Evolutionary conservation across 306 rosid species (phyloP).

Genomic region (Fragaria nilgerrensis): DNA sequence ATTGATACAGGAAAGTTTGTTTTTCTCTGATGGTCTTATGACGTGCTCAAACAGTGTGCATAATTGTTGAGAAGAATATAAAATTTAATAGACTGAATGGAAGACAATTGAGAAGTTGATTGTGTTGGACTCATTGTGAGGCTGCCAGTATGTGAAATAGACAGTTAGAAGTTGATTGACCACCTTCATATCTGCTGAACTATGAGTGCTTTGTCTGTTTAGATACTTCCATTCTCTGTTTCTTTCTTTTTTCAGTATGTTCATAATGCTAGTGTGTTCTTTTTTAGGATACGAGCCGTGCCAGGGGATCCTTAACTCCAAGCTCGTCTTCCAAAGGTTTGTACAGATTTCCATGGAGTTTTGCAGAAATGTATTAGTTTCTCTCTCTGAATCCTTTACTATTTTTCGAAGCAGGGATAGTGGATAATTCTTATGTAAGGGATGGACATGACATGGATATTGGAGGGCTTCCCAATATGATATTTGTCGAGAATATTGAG

Average conservation of each 20-base stretch:
- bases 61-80: not conserved
- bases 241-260: not conserved
- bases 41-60: not conserved
- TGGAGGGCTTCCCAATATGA: constrained; percentile 1
- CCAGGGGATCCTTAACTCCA: not conserved
- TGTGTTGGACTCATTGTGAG: not conserved
- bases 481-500: not conserved
- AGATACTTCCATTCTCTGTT: not conserved
- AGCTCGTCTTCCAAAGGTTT: constrained; percentile 1
- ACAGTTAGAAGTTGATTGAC: not conserved
- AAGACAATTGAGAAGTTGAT: not conserved
- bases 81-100: not conserved
- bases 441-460: constrained; percentile 7
- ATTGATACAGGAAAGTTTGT: not conserved
- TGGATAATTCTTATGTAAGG: not conserved
- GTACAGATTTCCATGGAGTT: not conserved
- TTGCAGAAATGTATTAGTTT: not conserved
- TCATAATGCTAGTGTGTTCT: not conserved
- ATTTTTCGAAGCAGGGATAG: not conserved
- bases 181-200: not conserved
- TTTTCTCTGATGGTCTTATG: not conserved
- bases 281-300: not conserved
- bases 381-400: not conserved
- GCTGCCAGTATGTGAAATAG: not conserved
- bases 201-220: not conserved